Conservation (phyloP, 768 basidiomycete genomes). For the Leccinum boreale region DNA sequence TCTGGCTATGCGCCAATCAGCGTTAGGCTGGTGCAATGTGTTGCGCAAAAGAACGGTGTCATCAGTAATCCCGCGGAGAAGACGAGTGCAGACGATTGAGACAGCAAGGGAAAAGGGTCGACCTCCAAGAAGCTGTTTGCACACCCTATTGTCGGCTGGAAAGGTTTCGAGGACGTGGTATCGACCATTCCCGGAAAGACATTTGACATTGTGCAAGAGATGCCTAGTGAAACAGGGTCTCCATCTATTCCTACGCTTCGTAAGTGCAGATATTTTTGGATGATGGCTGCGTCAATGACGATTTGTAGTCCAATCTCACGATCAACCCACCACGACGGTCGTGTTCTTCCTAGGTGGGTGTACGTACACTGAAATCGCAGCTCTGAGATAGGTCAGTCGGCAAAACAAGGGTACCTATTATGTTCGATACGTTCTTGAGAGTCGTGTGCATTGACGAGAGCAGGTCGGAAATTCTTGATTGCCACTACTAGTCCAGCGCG, state of each 20-base stretch:
- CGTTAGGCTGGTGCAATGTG: constrained; percentile 87
- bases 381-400: constrained; percentile 85
- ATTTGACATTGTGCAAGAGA: constrained; percentile 68
- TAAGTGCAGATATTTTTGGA: constrained; percentile 26
- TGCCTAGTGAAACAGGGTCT: constrained; percentile 27
- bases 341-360: constrained; percentile 98
- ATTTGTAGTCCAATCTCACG: constrained; percentile 44
- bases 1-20: constrained; percentile 96
- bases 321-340: constrained; percentile 75
- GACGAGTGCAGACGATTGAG: constrained; percentile 38
- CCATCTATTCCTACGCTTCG: constrained; percentile 30
- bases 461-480: constrained; percentile 85
- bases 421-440: neutral
- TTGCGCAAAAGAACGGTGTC: constrained; percentile 88
- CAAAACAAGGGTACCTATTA: constrained; percentile 69
- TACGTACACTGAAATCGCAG: constrained; percentile 96
- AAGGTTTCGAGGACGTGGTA: constrained; percentile 90
- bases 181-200: constrained; percentile 80
- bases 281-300: neutral
- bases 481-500: constrained; percentile 69
- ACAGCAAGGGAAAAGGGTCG: constrained; percentile 37
- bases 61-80: constrained; percentile 73
- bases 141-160: constrained; percentile 95
- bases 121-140: constrained; percentile 64
- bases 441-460: constrained; percentile 11